phyloP scores from a whole-genome alignment of 2,329 filamentous ascomycete genomes.

The Calonectria multiphialidica region DNA sequence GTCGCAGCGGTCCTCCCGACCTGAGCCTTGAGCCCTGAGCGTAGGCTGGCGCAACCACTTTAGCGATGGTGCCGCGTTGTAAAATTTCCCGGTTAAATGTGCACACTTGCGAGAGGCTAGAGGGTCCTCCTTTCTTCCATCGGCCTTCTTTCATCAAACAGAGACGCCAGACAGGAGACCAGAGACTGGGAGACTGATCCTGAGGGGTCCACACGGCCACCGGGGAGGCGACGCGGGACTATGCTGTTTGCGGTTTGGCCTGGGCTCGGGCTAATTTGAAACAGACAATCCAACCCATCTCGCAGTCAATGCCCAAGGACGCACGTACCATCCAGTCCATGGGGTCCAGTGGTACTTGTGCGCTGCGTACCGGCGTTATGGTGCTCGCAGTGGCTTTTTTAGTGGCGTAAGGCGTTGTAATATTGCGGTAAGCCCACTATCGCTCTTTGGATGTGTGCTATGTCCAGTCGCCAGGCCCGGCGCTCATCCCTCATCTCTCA shows the following conservation, averaged over 20 bases:
- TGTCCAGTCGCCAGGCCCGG: background rate
- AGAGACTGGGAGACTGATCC: conserved; percentile 12
- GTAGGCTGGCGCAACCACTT: conserved; percentile 9
- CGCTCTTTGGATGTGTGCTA: background rate
- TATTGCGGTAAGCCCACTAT: background rate
- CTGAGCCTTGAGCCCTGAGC: conserved; percentile 14
- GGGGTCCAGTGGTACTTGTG: conserved; percentile 16
- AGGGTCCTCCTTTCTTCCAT: conserved; percentile 8
- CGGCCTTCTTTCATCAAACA: conserved; percentile 19
- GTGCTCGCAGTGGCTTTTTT: conserved; percentile 9
- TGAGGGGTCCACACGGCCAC: conserved; percentile 25
- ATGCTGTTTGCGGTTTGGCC: conserved; percentile 33
- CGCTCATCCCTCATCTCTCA: background rate
- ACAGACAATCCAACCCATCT: conserved; percentile 34
- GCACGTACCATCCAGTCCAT: conserved; percentile 18
- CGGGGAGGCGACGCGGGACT: conserved; percentile 28
- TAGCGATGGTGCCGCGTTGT: conserved; percentile 6
- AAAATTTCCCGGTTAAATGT: conserved; percentile 9
- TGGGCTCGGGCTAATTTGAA: conserved; percentile 43
- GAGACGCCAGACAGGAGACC: conserved; percentile 14
- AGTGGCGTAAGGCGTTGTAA: background rate
- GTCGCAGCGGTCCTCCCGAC: background rate
- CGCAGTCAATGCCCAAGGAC: conserved; percentile 27
- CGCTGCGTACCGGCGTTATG: conserved; percentile 1
- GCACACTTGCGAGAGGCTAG: conserved; percentile 11